Base-by-base conservation (phyloP, 495 filamentous ascomycete genomes). In the Neurospora sp. region DNA sequence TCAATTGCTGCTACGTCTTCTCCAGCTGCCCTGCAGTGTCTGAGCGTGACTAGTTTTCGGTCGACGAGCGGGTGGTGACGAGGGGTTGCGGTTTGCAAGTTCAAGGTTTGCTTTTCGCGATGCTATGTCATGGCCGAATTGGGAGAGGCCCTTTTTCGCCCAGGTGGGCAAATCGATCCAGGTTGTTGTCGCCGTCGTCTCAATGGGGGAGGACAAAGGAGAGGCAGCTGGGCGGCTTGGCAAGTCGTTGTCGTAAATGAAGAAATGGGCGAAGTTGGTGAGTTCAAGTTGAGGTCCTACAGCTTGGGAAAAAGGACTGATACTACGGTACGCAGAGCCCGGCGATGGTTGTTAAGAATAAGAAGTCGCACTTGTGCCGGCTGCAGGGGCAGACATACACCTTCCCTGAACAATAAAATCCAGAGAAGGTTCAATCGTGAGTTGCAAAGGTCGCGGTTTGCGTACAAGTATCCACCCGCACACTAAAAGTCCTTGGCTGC, bases 61-160 rank as follows among this genome's bases (percentile, higher is more conserved):
- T 1, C 10, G 46, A 54, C n/a, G 20, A 27, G 46, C 20, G 20
- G 48, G 48, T 59, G 48, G 23, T 59, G 48, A 59, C 11, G 48
- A 31, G 42, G 42, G 42, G 42, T 27, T 59, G 48, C 11, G 46
- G n/a, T 54, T 54, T 54, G 46, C 20, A 12, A 12, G 20, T 59
- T 27, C 3, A 23, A 23, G 20, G 20, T 59, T 66, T 66, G 54
- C 12, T 66, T 35, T 35, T 66, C 27, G 74, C 74, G 72, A 39
- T 70, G 76, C 76, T 78, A 76, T 77, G 74, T 77, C 77, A 78
- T 78, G 77, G 59, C 75, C 37, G 70, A 69, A 54, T 42, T 70
- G 16, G 11, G 11, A 27, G 9, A 39, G 46, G 69, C 40, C 46
- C 73, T 42, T 66, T 69, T 46, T 23, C 35, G 23, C 37, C 31